These are phyloP conservation scores for Garcia nutans DNA, from an alignment of 345 rosid species.

Conservation along the genomic window DNA sequence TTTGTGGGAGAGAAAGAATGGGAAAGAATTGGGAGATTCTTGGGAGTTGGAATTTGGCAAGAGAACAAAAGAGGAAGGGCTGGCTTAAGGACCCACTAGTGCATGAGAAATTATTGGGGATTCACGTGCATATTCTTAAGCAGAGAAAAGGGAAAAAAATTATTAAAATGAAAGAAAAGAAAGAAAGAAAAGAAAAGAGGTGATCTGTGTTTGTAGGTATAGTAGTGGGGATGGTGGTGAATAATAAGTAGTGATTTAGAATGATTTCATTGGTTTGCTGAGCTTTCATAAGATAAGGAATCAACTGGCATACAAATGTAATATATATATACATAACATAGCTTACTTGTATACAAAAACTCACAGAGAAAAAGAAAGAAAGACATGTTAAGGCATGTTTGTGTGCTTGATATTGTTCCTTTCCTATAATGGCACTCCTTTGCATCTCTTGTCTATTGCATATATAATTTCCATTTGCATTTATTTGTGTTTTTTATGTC, in stretches of 20 bases:
- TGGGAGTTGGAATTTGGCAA: constrained; percentile 41
- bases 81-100: constrained; percentile 46
- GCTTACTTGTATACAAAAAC: background rate
- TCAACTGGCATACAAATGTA: constrained; percentile 17
- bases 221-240: background rate
- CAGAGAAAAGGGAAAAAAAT: background rate
- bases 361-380: background rate
- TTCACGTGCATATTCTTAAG: constrained; percentile 51
- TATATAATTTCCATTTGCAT: background rate
- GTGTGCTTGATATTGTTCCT: constrained; percentile 10
- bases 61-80: constrained; percentile 60
- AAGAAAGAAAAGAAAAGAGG: background rate
- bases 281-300: constrained; percentile 30
- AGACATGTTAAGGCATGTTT: background rate
- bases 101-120: constrained; percentile 65
- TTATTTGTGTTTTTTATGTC: background rate
- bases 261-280: constrained; percentile 16
- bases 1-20: background rate
- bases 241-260: constrained; percentile 3
- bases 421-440: background rate
- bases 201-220: background rate
- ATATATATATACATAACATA: background rate
- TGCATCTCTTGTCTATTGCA: background rate
- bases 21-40: constrained; percentile 30
- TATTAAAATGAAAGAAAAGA: too few relatives aligned